Base-by-base conservation (phyloP, 106 monocot genomes). In the Dioscorea zingiberensis region DNA sequence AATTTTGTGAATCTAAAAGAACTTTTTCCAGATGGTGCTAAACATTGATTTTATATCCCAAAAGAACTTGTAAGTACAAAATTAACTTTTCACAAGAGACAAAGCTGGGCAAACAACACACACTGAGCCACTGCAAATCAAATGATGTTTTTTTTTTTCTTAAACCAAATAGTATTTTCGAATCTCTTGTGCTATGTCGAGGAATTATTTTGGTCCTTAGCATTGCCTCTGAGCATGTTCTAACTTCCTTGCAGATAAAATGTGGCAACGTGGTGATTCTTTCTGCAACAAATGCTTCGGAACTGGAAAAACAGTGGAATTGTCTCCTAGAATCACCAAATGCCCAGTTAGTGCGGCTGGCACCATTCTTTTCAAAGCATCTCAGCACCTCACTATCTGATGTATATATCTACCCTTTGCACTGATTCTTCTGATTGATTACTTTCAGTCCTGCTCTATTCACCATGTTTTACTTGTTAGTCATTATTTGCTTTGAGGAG, bases 211-310 rank as follows among this genome's bases (percentile, higher is more conserved):
- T 22, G 18, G 9, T 4, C 21, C 55, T 21, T 1, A 22, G n/a
- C 23, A 56, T 56, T 56, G 15, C 24, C 21, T 18, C 58, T 69
- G 57, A 68, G 11, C 54, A 32, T n/a, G 26, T 21, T 19, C 15
- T 22, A n/a, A 1, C 21, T 44, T 61, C 44, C n/a, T 60, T 75
- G 71, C 74, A 85, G 89, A 85, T 89, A 60, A 89, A 89, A 74
- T 89, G 89, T 67, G 59, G 69, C 19, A 89, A 89, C 68, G 76
- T 89, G 47, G 73, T 85, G 18, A 48, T 84, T 73, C 76, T 89
- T 51, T 62, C 84, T 56, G 81, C 89, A 58, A 81, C 84, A 44
- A 89, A 85, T 85, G 60, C 56, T 15, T 24, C 13, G 63, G 89
- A 89, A 59, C 70, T 89, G 25, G 84, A 89, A 49, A 69, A 27